Base-by-base conservation (phyloP, 352 stramenopile genomes). In the Phytophthora pseudosyringae region DNA sequence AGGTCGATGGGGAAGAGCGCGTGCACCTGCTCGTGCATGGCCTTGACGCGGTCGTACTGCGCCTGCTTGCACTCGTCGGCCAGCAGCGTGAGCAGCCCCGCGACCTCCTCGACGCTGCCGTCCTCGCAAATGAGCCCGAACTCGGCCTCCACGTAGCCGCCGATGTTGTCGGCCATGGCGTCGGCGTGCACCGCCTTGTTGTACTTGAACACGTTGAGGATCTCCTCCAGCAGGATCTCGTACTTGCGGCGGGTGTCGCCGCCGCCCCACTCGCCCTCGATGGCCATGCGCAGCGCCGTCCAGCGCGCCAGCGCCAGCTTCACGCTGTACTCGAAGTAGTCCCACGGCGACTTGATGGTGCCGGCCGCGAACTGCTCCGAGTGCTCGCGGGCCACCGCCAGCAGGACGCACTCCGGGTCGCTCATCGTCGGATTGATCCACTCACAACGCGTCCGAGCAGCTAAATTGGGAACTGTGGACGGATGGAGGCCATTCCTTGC, bases 251-350 rank as follows among this genome's bases (percentile, higher is more conserved):
- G 73, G 45, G 80, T 93, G 71, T 94, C 85, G 52, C 86, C 86
- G 45, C 84, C 84, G 55, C 86, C 86, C 86, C 86, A 95, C 58
- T 93, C 82, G 61, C 86, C 86, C 51, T 93, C 86, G 16, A 95
- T 73, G 33, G 86, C 86, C 81, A 95, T 93, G 50, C 86, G 84
- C 66, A 95, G 69, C 64, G 86, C 86, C 35, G 86, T 95, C 86
- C 86, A 95, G 18, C 86, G 84, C 6, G 83, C 73, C 51, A 95
- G 50, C 64, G 77, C 77, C 54, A 94, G 64, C 74, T 93, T 94
- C 15, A 91, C 82, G 53, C 79, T 78, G 64, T 93, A 92, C 69
- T 93, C 86, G 56, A 94, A 94, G 60, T 89, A 89, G 43, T 92
- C 83, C 86, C 86, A 94, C 67, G 75, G 86, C 11, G 71, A 86